These are phyloP conservation scores for Ceriops tagal DNA, from an alignment of 345 rosid genomes.

Conservation along the genomic window DNA sequence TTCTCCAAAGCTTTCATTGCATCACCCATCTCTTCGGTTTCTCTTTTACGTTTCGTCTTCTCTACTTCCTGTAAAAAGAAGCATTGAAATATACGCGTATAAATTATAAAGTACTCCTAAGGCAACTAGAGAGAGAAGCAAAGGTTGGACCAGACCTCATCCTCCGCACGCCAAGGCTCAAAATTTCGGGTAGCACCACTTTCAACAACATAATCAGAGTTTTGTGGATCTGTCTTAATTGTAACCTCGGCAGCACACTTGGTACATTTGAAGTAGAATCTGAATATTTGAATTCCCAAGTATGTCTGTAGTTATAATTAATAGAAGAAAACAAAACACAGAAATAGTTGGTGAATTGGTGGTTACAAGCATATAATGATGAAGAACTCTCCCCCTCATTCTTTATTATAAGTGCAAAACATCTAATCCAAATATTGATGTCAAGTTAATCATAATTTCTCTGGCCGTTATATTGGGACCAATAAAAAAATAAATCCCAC, in stretches of 20 bases:
- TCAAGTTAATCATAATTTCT: no score
- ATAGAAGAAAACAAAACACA: neutral
- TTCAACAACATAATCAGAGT: slow-evolving; percentile 86
- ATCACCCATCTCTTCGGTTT: slow-evolving; percentile 89
- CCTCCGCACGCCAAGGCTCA: slow-evolving; percentile 96
- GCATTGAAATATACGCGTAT: neutral
- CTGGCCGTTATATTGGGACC: no score
- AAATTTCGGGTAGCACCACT: slow-evolving; percentile 81
- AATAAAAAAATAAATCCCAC: no score
- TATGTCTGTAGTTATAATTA: slow-evolving; percentile 53
- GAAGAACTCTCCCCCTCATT: neutral
- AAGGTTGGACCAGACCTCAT: slow-evolving; percentile 44
- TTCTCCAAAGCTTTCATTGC: slow-evolving; percentile 95
- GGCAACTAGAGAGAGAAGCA: neutral
- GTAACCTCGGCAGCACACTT: slow-evolving; percentile 87
- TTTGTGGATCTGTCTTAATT: slow-evolving; percentile 90
- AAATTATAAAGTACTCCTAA: neutral
- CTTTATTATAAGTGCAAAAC: no score
- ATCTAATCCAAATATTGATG: no score
- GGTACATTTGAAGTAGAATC: slow-evolving; percentile 95
- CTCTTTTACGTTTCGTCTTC: slow-evolving; percentile 52
- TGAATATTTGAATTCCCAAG: slow-evolving; percentile 79
- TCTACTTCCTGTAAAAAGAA: slow-evolving; percentile 42
- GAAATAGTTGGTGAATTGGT: no score
- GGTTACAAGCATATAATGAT: neutral